Percentiles rank a stretch among this genome's conserved stretches.
These are phyloP conservation scores for Nyctanthes arbortristis DNA, from an alignment of 257 asterid species.

Conservation along the genomic window DNA sequence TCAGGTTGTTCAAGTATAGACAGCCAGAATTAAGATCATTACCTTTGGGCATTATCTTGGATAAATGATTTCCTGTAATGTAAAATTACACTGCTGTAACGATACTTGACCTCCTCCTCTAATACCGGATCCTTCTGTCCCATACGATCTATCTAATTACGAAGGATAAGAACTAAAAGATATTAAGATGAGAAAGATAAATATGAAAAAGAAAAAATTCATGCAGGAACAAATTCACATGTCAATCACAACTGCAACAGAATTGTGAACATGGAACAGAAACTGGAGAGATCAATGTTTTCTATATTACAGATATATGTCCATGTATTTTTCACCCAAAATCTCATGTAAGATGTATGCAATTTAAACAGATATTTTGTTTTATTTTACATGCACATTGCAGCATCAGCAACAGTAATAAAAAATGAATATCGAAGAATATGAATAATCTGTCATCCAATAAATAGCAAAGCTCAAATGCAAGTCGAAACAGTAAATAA, in stretches of 20 bases:
- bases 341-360: slow-evolving; percentile 11
- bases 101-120: slow-evolving; percentile 89
- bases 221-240: slow-evolving; percentile 14
- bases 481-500: neutral
- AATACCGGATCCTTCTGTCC: slow-evolving; percentile 80
- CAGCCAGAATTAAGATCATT: slow-evolving; percentile 11
- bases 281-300: slow-evolving; percentile 9
- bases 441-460: neutral
- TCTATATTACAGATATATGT: neutral
- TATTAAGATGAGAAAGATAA: slow-evolving; percentile 8
- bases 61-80: slow-evolving; percentile 96
- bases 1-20: slow-evolving; percentile 19
- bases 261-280: slow-evolving; percentile 8
- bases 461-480: neutral
- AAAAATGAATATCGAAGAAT: neutral
- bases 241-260: slow-evolving; percentile 12
- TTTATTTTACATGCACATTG: neutral
- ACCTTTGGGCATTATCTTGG: slow-evolving; percentile 99
- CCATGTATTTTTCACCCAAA: neutral
- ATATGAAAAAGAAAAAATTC: slow-evolving; percentile 2
- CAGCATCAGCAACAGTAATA: neutral
- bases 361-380: neutral
- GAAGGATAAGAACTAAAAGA: slow-evolving; percentile 15
- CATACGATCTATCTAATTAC: slow-evolving; percentile 76
- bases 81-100: slow-evolving; percentile 82